These are phyloP conservation scores for Sporothrix phasma DNA, from an alignment of 2,329 filamentous ascomycete species.

Conservation along the genomic window DNA sequence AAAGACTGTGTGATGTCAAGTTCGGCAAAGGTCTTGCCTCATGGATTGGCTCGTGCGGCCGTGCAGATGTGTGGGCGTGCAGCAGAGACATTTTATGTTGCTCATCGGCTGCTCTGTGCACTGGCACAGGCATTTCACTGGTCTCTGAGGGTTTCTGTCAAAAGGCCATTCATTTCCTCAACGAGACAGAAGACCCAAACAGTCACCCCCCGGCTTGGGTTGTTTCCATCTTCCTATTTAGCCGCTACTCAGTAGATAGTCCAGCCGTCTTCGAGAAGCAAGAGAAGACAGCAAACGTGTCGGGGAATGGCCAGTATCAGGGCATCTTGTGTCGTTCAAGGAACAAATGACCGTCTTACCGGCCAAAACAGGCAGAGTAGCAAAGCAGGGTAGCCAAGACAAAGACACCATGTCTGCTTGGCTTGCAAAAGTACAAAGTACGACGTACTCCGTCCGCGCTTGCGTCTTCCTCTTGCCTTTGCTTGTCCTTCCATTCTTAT, in stretches of 20 bases:
- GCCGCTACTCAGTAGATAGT: background rate
- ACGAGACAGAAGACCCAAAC: background rate
- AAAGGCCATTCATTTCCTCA: too few relatives aligned
- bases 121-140: background rate
- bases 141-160: too few relatives aligned
- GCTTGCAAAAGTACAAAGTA: background rate
- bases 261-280: slow-evolving; percentile 6
- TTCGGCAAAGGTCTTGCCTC: background rate
- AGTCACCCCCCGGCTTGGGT: background rate
- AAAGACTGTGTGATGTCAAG: background rate
- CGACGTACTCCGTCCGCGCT: background rate
- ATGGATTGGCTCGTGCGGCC: background rate
- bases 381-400: background rate
- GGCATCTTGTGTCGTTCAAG: background rate
- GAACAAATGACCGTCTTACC: background rate
- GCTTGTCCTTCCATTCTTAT: background rate
- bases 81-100: background rate
- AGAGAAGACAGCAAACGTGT: background rate
- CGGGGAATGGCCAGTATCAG: background rate
- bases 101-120: background rate
- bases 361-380: background rate
- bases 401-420: background rate
- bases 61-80: background rate
- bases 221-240: background rate
- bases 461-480: background rate